phyloP scores from a whole-genome alignment of 306 rosid species.

The Gastrolobium villosum region DNA sequence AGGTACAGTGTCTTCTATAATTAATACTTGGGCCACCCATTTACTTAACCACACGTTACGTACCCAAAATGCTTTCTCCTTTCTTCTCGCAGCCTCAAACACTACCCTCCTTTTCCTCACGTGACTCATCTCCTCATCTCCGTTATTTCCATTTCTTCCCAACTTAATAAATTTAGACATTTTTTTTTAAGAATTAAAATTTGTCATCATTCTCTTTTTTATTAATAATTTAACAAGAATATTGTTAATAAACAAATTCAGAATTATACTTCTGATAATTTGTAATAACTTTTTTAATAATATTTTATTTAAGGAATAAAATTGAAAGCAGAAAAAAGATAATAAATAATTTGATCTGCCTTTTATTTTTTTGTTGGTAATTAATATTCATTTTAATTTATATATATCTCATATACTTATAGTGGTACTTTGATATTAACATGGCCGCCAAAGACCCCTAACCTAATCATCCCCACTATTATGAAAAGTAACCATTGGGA shows the following conservation, averaged over 20 bases:
- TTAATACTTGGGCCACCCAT: constrained; percentile 41
- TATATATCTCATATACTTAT: neutral
- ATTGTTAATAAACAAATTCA: neutral
- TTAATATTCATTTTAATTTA: neutral
- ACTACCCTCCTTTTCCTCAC: constrained; percentile 26
- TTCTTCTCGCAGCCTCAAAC: neutral
- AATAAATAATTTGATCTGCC: neutral
- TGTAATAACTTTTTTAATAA: neutral
- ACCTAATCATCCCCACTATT: constrained; percentile 49
- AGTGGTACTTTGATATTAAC: neutral
- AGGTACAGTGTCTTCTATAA: constrained; percentile 32
- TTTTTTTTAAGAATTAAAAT: neutral
- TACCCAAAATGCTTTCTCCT: constrained; percentile 43
- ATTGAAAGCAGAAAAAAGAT: neutral
- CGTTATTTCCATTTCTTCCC: constrained; percentile 15
- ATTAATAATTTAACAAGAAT: neutral
- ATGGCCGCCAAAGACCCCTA: constrained; percentile 35
- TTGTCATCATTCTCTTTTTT: neutral
- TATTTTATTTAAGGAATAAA: neutral
- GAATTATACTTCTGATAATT: neutral
- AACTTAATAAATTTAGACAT: constrained; percentile 30
- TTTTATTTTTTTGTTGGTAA: neutral
- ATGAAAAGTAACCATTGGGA: constrained; percentile 37
- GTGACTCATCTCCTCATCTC: constrained; percentile 30
- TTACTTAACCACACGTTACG: constrained; percentile 48